Base-by-base conservation (phyloP, 2,329 filamentous ascomycete species). In the Tolypocladium nubicola region DNA sequence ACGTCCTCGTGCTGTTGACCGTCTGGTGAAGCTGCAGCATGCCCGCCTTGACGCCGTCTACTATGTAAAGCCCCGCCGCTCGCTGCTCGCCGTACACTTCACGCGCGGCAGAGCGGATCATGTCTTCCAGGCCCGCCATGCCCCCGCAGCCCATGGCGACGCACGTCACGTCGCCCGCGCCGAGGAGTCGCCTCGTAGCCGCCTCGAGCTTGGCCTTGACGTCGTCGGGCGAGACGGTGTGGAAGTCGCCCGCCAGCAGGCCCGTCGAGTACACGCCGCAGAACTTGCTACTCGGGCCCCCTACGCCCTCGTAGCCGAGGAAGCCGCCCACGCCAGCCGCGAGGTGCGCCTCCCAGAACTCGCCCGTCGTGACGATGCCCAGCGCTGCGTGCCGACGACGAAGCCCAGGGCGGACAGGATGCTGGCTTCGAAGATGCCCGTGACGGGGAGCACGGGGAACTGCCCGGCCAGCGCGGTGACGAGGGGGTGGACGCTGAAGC, bases 101-200 rank as follows among this genome's bases (percentile, higher is more conserved):
- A 0, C 81, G 66, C 40, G 88, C 87, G 1, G 87, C 87, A 49
- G 81, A 78, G 39, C 86, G 80, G 43, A 97, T 90, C 58, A 86
- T 86, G 45, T 83, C 77, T 64, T 94, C 88, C 73, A 97, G 79
- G 0, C 91, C 92, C 1, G 87, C 86, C 92, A 97, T 96, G 0
- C 91, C 92, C 3, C 89, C 92, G 69, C 92, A 97, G 0, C 92
- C 92, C 76, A 97, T 80, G 66, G 90, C 88, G 9, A 97, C 82
- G 30, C 85, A 88, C 5, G 78, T 76, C 0, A 92, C 81, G 4
- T 77, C 74, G 0, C 79, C 75, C 14, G 76, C 76, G 9, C 67
- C 69, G 35, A 96, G 71, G 33, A 96, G 73, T 54, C 79, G 75
- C 68, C 79, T 82, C 0, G 89, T 88, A 0, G 91, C 90, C 19